These are phyloP conservation scores for Lagenidium giganteum DNA, from an alignment of 352 stramenopile genomes.

Conservation along the genomic window DNA sequence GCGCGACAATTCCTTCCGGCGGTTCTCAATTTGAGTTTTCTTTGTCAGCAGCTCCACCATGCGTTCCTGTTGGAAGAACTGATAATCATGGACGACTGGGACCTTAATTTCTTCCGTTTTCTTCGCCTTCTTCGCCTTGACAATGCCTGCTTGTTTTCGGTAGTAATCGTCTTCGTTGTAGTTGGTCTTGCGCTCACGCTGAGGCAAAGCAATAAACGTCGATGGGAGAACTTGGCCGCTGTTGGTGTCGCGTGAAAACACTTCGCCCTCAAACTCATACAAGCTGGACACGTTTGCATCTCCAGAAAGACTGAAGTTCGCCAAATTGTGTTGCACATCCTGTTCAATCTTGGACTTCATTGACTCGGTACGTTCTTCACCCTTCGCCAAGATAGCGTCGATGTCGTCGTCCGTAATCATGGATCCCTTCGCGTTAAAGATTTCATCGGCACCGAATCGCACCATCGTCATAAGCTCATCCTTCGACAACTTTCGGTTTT, in stretches of 20 bases:
- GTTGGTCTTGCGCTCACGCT: slow-evolving; percentile 86
- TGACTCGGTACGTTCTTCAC: slow-evolving; percentile 85
- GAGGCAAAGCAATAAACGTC: slow-evolving; percentile 84
- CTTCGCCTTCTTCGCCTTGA: slow-evolving; percentile 86
- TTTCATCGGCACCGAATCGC: slow-evolving; percentile 84
- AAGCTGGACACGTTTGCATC: slow-evolving; percentile 77
- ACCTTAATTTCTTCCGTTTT: slow-evolving; percentile 87
- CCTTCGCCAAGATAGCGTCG: slow-evolving; percentile 87
- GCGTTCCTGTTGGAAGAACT: slow-evolving; percentile 92
- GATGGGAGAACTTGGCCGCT: slow-evolving; percentile 81
- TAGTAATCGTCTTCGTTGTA: slow-evolving; percentile 99
- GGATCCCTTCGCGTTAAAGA: slow-evolving; percentile 83
- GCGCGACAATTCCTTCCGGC: slow-evolving; percentile 76
- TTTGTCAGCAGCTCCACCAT: slow-evolving; percentile 84
- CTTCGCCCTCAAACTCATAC: slow-evolving; percentile 88
- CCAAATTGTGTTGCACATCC: slow-evolving; percentile 95
- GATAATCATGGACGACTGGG: slow-evolving; percentile 92
- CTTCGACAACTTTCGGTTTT: slow-evolving; percentile 92
- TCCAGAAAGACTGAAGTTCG: slow-evolving; percentile 92
- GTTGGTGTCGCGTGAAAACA: slow-evolving; percentile 85
- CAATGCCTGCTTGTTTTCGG: slow-evolving; percentile 73
- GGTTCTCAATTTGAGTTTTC: slow-evolving; percentile 88
- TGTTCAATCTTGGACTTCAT: slow-evolving; percentile 86
- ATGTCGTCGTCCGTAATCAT: slow-evolving; percentile 93
- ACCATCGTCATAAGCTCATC: slow-evolving; percentile 98